Base-by-base conservation (phyloP, 2,329 filamentous ascomycete species). In the Calonectria pteridis region DNA sequence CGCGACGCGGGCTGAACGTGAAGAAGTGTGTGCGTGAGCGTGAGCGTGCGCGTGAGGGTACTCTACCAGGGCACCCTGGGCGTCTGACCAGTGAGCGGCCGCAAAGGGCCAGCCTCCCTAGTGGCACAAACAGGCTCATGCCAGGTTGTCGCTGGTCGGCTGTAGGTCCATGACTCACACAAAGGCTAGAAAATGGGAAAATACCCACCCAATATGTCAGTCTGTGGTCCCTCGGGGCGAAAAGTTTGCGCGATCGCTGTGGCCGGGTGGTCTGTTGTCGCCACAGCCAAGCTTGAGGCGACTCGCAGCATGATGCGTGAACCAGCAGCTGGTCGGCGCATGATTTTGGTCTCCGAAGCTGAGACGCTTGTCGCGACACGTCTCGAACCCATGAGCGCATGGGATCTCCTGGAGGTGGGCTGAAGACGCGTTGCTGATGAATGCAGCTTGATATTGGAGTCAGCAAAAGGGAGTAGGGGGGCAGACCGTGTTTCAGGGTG, bases 71-170 rank as follows among this genome's bases (percentile, higher is more conserved):
- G 74, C 77, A 82, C 79, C 75, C 80, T 71, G 67, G 72, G 51
- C 40, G 70, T 71, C 68, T 75, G 79, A 79, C 82, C 83, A 84
- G 75, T 83, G 76, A 83, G 74, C 77, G 76, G 77, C 77, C 80
- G 81, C 78, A 83, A 81, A 77, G 79, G 77, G 76, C 81, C 75
- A 80, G 79, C 76, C 78, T 81, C 77, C 75, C 74, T 78, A 75
- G 71, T 66, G 71, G 76, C 78, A 73, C 69, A 65, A 78, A 64
- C 69, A 76, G 76, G 65, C 71, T 75, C 74, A 73, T 77, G 76
- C 72, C 55, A 75, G 73, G 67, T 67, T 37, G 69, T 64, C 59
- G 63, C 58, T 81, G 79, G 74, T 81, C 81, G 79, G 79, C 59
- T 71, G 75, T 74, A 75, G 50, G 65, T 67, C 71, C 78, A 80